Conservation (phyloP, 2,329 filamentous ascomycete genomes). For the Orbilia javanica region DNA sequence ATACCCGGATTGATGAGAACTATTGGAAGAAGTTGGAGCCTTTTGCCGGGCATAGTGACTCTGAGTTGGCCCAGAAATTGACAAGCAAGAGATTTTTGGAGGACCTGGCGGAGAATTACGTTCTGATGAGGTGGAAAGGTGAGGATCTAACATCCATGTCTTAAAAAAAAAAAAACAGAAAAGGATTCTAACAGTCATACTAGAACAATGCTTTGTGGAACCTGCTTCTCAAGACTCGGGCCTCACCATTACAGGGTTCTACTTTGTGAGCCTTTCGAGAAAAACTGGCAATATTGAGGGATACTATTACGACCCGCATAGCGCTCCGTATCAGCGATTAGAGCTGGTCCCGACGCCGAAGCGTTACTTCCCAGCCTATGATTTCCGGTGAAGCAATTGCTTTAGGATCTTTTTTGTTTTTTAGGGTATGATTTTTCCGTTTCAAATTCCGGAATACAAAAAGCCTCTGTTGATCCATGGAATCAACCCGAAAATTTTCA, state of each 20-base stretch:
- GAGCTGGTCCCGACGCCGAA: conserved; percentile 64
- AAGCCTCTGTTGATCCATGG: not conserved
- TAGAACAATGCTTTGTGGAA: conserved; percentile 63
- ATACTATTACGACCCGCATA: conserved; percentile 71
- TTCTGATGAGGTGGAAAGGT: conserved; percentile 72
- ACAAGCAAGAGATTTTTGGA: conserved; percentile 65
- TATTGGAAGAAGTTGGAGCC: conserved; percentile 63
- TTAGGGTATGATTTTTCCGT: not conserved
- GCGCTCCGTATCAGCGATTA: conserved; percentile 70
- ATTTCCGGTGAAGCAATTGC: conserved; percentile 59
- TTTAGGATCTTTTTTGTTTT: not conserved
- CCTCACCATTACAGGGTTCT: conserved; percentile 71
- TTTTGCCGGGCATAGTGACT: conserved; percentile 66
- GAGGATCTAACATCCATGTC: conserved; percentile 63
- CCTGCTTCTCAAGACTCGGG: conserved; percentile 65
- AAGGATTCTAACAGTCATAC: conserved; percentile 43
- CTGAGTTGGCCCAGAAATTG: conserved; percentile 67
- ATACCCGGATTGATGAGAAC: conserved; percentile 63
- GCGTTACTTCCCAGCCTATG: conserved; percentile 62
- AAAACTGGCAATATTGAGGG: conserved; percentile 68
- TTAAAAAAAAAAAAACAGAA: too few relatives aligned
- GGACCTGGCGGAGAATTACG: conserved; percentile 67
- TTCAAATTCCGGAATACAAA: not conserved
- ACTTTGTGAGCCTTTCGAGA: conserved; percentile 69
- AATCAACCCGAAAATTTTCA: not conserved